These are phyloP conservation scores for Saccharomycopsis babjevae DNA, from an alignment of 805 yeast genomes.

Conservation along the genomic window DNA sequence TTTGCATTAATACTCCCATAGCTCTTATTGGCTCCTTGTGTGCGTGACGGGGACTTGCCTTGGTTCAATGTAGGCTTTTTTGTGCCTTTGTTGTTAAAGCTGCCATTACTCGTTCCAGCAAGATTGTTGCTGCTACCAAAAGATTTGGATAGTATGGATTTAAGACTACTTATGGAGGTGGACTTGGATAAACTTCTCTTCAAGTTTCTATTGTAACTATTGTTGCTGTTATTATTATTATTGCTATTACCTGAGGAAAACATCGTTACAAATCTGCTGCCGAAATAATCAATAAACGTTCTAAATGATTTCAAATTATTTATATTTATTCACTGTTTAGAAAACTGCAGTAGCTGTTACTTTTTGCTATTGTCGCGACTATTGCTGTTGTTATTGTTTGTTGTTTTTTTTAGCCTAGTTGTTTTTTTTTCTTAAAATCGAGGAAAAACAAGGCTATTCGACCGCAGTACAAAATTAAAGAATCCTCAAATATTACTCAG, in stretches of 20 bases:
- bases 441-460: too few species aligned
- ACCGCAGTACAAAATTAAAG: too few species aligned
- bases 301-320: neutral
- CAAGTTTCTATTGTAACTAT: conserved; percentile 2
- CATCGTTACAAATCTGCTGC: neutral
- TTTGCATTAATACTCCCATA: neutral
- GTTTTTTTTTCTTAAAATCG: too few species aligned
- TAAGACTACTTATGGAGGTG: conserved; percentile 10
- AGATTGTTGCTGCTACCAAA: neutral
- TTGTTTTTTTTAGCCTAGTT: too few species aligned
- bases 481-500: too few species aligned
- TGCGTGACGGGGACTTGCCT: neutral
- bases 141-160: conserved; percentile 7
- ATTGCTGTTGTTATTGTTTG: too few species aligned
- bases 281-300: neutral
- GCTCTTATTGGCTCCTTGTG: neutral
- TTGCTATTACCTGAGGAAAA: neutral
- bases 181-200: conserved; percentile 15
- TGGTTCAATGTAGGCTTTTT: neutral
- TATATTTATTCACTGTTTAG: neutral
- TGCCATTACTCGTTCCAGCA: neutral
- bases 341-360: neutral
- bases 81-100: neutral
- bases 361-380: too few species aligned
- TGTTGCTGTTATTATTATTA: neutral